A percentile compares a stretch with the other conserved stretches of the same genome.
These are phyloP conservation scores for Wickerhamomyces queroliae DNA, from an alignment of 805 yeast species.

Conservation along the genomic window DNA sequence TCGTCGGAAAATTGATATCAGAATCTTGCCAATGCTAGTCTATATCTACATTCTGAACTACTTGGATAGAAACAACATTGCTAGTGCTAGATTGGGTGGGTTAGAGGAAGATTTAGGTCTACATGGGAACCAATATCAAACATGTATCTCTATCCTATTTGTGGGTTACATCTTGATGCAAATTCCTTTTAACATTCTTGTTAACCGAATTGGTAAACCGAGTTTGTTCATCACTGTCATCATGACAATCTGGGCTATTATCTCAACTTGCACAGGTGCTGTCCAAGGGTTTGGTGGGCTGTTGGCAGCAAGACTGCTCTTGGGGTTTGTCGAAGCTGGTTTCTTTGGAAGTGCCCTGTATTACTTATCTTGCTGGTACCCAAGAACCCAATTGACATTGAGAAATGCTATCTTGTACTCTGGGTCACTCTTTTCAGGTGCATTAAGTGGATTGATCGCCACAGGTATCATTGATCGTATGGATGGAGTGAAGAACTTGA, in stretches of 20 bases:
- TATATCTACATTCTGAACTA: constrained; percentile 47
- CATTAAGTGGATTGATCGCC: constrained; percentile 49
- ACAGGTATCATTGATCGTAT: constrained; percentile 42
- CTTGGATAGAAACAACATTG: constrained; percentile 44
- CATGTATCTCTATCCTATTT: constrained; percentile 43
- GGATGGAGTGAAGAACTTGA: constrained; percentile 34
- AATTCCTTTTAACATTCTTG: constrained; percentile 39
- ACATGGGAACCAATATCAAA: constrained; percentile 39
- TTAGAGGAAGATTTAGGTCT: constrained; percentile 40
- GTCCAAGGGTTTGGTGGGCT: constrained; percentile 23
- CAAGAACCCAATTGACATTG: constrained; percentile 40
- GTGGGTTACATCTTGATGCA: constrained; percentile 49
- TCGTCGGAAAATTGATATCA: constrained; percentile 40
- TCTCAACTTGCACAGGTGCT: constrained; percentile 32
- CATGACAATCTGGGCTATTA: constrained; percentile 42
- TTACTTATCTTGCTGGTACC: constrained; percentile 51
- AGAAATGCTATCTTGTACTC: constrained; percentile 46
- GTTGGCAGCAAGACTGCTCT: constrained; percentile 28
- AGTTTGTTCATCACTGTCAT: constrained; percentile 41
- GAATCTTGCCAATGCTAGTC: constrained; percentile 45
- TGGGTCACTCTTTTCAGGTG: constrained; percentile 47
- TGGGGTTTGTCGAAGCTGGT: constrained; percentile 43
- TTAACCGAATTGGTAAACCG: constrained; percentile 42
- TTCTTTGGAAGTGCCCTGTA: constrained; percentile 45
- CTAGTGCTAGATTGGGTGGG: constrained; percentile 43